Base-by-base conservation (phyloP, 192 early-diverging fungal species). In the Chytriomyces confervae region DNA sequence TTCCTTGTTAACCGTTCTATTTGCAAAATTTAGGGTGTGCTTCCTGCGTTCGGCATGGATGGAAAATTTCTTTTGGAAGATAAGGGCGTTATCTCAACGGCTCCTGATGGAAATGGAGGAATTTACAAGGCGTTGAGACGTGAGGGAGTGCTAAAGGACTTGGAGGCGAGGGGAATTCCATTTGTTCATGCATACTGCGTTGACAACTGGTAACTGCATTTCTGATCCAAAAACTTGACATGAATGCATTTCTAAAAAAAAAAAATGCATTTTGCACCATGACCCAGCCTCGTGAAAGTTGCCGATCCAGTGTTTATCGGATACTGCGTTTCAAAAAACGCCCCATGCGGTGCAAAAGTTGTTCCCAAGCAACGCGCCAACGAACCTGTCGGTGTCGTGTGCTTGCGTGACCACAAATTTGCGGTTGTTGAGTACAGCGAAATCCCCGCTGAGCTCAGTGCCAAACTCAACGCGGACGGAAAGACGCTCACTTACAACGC, bases 351-450 rank as follows among this genome's bases (percentile, higher is more conserved):
- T 61, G 96, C 92, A 64, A 96, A 98, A 82, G 93, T 93, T 6
- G 96, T 99, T 36, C 94, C 93, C 79, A 99, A 99, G 82, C 82
- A 86, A 66, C 80, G 84, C 48, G 93, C 95, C 69, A 85, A 92
- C 57, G 97, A 99, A 86, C 88, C 93, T 47, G 97, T 98, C 9
- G 97, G 97, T 75, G 96, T 99, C 23, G 93, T 99, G 80, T 97
- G 95, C 82, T 82, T 95, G 62, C 91, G 95, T 62, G 90, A 97
- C 84, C 82, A 88, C 13, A 89, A 91, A 65, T 94, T 90, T 69
- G 89, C 88, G 70, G 97, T 99, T 9, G 95, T 97, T 46, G 97
- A 99, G 85, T 99, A 99, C 86, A 95, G 93, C 43, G 97, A 99
- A 84, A 98, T 99, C 77, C 88, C 91, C 75, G 72, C 84, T 13